Percentiles rank a stretch among this genome's conserved stretches.
Evolutionary conservation across 2,329 filamentous ascomycete genomes (phyloP).

Genomic region (Calonectria pauciramosa): DNA sequence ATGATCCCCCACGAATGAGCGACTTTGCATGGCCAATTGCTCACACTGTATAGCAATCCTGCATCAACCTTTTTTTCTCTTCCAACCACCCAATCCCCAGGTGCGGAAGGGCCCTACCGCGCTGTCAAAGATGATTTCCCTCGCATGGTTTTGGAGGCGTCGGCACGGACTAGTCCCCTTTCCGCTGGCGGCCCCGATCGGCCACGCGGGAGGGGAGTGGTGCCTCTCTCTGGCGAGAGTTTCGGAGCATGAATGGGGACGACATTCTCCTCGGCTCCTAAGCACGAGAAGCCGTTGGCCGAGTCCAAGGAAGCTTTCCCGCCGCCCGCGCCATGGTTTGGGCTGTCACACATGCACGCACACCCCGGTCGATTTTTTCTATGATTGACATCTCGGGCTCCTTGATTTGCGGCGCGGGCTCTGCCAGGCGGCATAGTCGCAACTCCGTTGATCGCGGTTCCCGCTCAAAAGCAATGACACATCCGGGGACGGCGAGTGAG

Average conservation of each 20-base stretch:
- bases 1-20: background rate
- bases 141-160: conserved; percentile 19
- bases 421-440: background rate
- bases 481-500: conserved; percentile 13
- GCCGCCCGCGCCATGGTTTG: conserved; percentile 20
- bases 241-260: background rate
- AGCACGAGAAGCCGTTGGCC: conserved; percentile 23
- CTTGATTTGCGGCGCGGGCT: conserved; percentile 5
- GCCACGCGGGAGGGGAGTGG: conserved; percentile 26
- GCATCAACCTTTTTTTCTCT: background rate
- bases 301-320: conserved; percentile 19
- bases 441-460: conserved; percentile 5
- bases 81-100: background rate
- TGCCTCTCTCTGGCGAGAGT: conserved; percentile 8
- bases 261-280: background rate
- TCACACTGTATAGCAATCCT: conserved; percentile 14
- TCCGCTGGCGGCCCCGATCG: conserved; percentile 18
- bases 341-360: background rate
- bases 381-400: background rate
- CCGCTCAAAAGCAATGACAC: conserved; percentile 7
- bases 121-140: conserved; percentile 15
- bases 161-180: conserved; percentile 16
- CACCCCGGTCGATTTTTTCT: background rate
- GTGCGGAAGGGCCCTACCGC: conserved; percentile 1
- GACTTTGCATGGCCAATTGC: background rate